phyloP scores from a whole-genome alignment of 2,329 filamentous ascomycete genomes.

The Decorospora gaudefroyi region DNA sequence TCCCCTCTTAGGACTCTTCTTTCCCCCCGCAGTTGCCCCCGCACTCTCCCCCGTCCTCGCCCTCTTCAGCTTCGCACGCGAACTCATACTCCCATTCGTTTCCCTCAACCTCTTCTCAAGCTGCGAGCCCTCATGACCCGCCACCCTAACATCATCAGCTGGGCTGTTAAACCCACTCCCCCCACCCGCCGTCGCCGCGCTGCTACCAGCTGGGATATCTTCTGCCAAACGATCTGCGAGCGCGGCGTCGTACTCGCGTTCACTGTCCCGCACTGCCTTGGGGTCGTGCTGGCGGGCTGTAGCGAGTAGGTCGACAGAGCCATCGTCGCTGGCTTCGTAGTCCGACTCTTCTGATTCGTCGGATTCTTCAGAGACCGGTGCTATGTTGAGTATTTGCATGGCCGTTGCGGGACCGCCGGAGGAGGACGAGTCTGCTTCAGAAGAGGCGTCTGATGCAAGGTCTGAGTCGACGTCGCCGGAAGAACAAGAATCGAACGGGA shows the following conservation, averaged over 20 bases:
- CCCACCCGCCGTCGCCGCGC: slow-evolving; percentile 55
- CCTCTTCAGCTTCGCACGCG: no score
- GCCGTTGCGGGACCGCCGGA: slow-evolving; percentile 27
- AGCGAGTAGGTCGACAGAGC: slow-evolving; percentile 52
- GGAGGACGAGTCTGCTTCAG: slow-evolving; percentile 22
- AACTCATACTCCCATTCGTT: no score
- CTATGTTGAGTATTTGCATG: slow-evolving; percentile 39
- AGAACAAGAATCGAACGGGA: slow-evolving; percentile 46
- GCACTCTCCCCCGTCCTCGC: no score
- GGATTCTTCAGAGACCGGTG: slow-evolving; percentile 14
- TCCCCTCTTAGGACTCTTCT: no score
- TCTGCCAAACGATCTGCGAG: slow-evolving; percentile 55
- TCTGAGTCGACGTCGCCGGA: slow-evolving; percentile 44
- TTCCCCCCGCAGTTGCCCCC: no score
- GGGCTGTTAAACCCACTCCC: slow-evolving; percentile 56
- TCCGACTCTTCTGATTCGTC: slow-evolving; percentile 15
- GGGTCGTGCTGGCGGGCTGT: slow-evolving; percentile 52
- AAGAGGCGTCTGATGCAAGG: slow-evolving; percentile 47
- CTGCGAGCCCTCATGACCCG: not conserved
- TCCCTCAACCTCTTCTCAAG: slow-evolving; percentile 1
- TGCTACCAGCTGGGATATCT: slow-evolving; percentile 55
- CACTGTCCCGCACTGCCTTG: slow-evolving; percentile 46
- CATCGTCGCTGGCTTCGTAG: slow-evolving; percentile 46
- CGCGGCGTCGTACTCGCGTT: slow-evolving; percentile 55
- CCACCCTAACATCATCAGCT: slow-evolving; percentile 1